phyloP scores from a whole-genome alignment of 257 asterid genomes.

The Lithospermum erythrorhizon region DNA sequence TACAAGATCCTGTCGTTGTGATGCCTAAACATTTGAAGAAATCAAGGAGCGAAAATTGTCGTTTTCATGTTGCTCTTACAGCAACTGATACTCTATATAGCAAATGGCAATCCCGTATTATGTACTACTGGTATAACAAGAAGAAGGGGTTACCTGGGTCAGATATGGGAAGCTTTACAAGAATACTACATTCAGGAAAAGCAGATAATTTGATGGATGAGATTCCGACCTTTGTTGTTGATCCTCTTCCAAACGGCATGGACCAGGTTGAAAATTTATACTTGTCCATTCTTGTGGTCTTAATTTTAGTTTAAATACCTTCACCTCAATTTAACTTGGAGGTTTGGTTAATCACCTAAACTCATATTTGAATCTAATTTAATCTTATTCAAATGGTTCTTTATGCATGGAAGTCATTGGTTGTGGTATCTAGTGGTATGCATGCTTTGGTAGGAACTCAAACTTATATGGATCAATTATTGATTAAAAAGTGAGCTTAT shows the following conservation, averaged over 20 bases:
- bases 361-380: no score
- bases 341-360: no score
- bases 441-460: no score
- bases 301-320: no score
- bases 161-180: conserved; percentile 50
- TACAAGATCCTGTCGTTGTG: conserved; percentile 42
- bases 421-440: no score
- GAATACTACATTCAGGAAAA: conserved; percentile 50
- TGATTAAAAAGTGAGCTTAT: no score
- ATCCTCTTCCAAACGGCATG: conserved; percentile 51
- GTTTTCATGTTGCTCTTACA: conserved; percentile 43
- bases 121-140: conserved; percentile 51
- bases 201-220: conserved; percentile 63
- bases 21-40: conserved; percentile 29
- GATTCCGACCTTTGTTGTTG: conserved; percentile 52
- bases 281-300: background rate
- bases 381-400: no score
- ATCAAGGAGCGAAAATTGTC: conserved; percentile 9
- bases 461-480: no score
- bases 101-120: conserved; percentile 52
- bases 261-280: conserved; percentile 30
- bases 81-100: conserved; percentile 36
- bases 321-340: no score
- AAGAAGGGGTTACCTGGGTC: conserved; percentile 42
- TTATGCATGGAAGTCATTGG: no score